Percentiles rank a stretch among this genome's conserved stretches.
phyloP scores from a whole-genome alignment of 2,329 filamentous ascomycete genomes.

The Fusarium setosum region DNA sequence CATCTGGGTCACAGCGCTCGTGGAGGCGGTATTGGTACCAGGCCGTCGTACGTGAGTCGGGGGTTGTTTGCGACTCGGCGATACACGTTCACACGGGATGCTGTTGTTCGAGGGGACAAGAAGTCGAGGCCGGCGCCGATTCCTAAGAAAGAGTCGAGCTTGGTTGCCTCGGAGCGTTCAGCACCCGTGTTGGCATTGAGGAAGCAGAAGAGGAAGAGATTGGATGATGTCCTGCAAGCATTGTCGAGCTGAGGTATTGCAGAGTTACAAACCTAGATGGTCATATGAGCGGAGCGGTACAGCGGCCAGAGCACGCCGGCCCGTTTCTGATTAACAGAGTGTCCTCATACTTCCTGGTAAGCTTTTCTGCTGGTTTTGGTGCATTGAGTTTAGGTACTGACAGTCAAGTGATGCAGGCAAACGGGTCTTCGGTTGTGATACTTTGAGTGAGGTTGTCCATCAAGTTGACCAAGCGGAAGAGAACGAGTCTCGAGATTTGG shows the following conservation, averaged over 20 bases:
- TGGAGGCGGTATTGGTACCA: slow-evolving; percentile 47
- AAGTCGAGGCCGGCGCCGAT: slow-evolving; percentile 10
- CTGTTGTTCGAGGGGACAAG: slow-evolving; percentile 7
- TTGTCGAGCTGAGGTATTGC: slow-evolving; percentile 31
- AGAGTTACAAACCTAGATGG: not conserved
- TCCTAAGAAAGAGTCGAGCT: slow-evolving; percentile 20
- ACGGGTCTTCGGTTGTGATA: not conserved
- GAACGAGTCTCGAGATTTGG: too few relatives aligned
- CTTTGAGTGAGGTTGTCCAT: not conserved
- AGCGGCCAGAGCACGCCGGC: not conserved
- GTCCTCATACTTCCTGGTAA: not conserved
- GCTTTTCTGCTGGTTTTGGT: not conserved
- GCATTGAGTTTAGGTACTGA: not conserved
- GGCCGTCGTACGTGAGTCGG: slow-evolving; percentile 50
- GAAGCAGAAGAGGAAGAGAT: slow-evolving; percentile 47
- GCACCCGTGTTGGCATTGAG: slow-evolving; percentile 38
- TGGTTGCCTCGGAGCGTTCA: slow-evolving; percentile 23
- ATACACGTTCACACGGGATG: slow-evolving; percentile 48
- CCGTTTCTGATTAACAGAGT: not conserved
- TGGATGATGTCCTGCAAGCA: slow-evolving; percentile 50
- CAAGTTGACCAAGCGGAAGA: too few relatives aligned
- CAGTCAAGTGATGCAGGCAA: not conserved
- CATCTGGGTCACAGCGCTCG: slow-evolving; percentile 51
- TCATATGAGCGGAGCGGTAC: not conserved
- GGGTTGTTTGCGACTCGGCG: slow-evolving; percentile 49